These are phyloP conservation scores for Euphrasia arctica DNA, from an alignment of 305 asterid genomes.

Conservation along the genomic window DNA sequence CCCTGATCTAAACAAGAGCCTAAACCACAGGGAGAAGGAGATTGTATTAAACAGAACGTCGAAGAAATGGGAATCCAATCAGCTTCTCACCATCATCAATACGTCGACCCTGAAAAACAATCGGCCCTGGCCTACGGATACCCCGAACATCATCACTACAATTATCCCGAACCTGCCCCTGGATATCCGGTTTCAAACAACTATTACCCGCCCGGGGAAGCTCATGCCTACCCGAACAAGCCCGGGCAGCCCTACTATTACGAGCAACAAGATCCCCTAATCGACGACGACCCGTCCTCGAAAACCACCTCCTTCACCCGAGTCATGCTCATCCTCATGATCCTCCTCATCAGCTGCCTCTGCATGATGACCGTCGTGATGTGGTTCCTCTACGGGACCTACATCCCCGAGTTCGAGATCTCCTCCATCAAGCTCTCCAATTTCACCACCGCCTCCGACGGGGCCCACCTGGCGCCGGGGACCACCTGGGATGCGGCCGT, in stretches of 20 bases:
- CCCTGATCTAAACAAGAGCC: neutral
- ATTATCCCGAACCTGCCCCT: neutral
- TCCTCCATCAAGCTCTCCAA: neutral
- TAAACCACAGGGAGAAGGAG: conserved; percentile 5
- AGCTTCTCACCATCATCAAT: neutral
- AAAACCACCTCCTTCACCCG: conserved; percentile 24
- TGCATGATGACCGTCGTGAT: conserved; percentile 36
- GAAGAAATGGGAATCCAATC: neutral
- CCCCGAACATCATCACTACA: neutral
- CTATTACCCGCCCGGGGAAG: neutral
- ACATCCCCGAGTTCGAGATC: neutral
- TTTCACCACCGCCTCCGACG: neutral
- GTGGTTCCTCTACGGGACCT: conserved; percentile 3
- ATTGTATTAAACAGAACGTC: neutral
- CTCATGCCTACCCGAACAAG: neutral
- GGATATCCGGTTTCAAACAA: neutral
- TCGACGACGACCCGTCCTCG: neutral
- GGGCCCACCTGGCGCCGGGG: neutral
- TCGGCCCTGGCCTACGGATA: neutral
- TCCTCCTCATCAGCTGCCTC: conserved; percentile 30
- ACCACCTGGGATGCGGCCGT: neutral
- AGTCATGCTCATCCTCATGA: conserved; percentile 33
- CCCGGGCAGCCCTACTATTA: neutral
- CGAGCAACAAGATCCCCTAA: conserved; percentile 16
- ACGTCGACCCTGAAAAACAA: neutral